Base-by-base conservation (phyloP, 768 basidiomycete genomes). In the Podaxis sp. region DNA sequence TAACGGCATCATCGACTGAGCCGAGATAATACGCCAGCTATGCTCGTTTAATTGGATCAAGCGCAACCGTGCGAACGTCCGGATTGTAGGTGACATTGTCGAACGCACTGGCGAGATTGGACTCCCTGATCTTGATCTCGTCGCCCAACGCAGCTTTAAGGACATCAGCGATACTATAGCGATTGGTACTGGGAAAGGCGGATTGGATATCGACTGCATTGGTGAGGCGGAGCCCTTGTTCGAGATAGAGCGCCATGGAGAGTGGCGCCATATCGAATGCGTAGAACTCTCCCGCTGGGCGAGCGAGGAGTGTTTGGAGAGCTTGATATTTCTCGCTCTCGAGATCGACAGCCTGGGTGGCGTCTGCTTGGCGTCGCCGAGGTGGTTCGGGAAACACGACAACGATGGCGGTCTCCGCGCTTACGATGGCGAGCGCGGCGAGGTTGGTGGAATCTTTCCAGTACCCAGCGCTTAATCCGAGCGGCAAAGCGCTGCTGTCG, bases 161-260 rank as follows among this genome's bases (percentile, higher is more conserved):
- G n/a, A 63, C 79, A 0, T 79, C 74, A 1, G 70, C 71, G 6
- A 80, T 57, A 4, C 84, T 81, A 40, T 75, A 74, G 33, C 82
- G 78, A 53, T 74, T 70, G 5, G 70, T 64, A 8, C 74, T 74
- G 6, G 76, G 73, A 66, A 81, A 81, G 2, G 76, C 80, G 3
- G 82, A 83, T 65, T 88, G 86, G 22, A 89, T 79, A 67, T 88
- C 86, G 42, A 88, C 70, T n/a, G 77, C 86, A 33, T 80, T 77
- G 6, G 71, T 68, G 48, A 88, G 66, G 42, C 78, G 78, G 24
- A 87, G 65, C 1, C 70, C 67, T 48, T 79, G 71, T 42, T 82
- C 77, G 39, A 64, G 66, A 66, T 77, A 81, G 4, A 89, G 74
- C 0, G 80, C 76, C 70, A 87, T 76, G 0, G 81, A 76, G 15